Evolutionary conservation across 2,329 filamentous ascomycete genomes (phyloP).

Genomic region (Aspergillus sp.): DNA sequence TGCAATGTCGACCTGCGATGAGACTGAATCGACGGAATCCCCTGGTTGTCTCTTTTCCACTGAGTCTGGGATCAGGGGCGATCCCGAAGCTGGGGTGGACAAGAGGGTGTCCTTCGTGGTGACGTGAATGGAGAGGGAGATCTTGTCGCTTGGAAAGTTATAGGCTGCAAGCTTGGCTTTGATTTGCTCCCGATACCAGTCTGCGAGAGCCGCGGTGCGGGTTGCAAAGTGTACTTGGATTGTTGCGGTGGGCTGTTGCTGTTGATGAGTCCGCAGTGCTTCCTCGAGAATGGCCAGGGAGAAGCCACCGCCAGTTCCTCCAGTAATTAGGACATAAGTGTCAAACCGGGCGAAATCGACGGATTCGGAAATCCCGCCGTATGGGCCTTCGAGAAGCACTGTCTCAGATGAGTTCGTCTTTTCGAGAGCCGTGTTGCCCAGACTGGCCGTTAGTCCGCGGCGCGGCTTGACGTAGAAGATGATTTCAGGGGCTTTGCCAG

Average conservation of each 20-base stretch:
- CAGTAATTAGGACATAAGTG: constrained; percentile 52
- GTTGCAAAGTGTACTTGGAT: background rate
- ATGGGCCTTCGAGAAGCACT: constrained; percentile 61
- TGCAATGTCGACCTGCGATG: background rate
- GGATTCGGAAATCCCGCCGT: constrained; percentile 52
- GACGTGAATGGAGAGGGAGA: background rate
- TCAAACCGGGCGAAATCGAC: constrained; percentile 44
- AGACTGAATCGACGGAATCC: background rate
- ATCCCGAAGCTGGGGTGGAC: background rate
- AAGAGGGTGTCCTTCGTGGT: background rate
- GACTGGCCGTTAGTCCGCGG: constrained; percentile 52
- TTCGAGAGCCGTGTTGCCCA: constrained; percentile 45
- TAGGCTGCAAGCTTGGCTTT: background rate
- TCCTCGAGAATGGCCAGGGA: constrained; percentile 53
- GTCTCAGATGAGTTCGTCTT: constrained; percentile 42
- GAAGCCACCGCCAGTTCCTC: constrained; percentile 60
- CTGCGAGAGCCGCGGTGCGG: background rate
- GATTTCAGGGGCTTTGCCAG: constrained; percentile 40
- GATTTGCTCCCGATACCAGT: background rate
- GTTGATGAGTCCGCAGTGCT: constrained; percentile 1
- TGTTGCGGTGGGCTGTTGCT: background rate
- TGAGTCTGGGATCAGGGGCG: background rate
- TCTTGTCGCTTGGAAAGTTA: background rate
- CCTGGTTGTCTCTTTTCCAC: background rate
- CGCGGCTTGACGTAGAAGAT: constrained; percentile 57